phyloP scores from a whole-genome alignment of 148 eudicot genomes.

The Diospyros kaki region DNA sequence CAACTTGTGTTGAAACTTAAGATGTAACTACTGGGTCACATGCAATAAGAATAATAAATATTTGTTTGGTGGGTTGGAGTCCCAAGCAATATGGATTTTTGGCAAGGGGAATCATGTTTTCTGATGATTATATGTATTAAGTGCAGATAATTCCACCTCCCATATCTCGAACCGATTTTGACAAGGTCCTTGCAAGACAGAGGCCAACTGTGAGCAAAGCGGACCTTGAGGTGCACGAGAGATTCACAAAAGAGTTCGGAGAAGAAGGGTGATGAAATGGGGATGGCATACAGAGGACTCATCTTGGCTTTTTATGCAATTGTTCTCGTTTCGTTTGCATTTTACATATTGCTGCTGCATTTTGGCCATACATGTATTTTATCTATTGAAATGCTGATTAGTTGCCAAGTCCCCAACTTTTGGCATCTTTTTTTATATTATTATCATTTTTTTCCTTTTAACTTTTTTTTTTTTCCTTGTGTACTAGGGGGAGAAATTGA shows the following conservation, averaged over 20 bases:
- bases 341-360: conserved; percentile 16
- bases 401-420: no score
- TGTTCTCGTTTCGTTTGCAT: conserved; percentile 8
- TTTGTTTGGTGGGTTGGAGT: no score
- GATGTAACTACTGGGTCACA: neutral
- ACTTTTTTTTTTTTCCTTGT: neutral
- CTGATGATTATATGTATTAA: neutral
- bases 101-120: neutral
- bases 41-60: neutral
- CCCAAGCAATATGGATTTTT: no score
- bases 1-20: neutral
- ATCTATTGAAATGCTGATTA: neutral
- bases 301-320: neutral
- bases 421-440: no score
- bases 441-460: no score
- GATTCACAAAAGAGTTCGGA: conserved; percentile 93
- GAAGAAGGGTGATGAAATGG: conserved; percentile 67
- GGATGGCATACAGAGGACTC: neutral
- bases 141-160: conserved; percentile 90
- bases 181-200: conserved; percentile 91
- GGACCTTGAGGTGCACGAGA: conserved; percentile 91
- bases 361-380: conserved; percentile 8
- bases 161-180: conserved; percentile 75
- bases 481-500: conserved; percentile 7
- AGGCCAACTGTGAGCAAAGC: conserved; percentile 94